Evolutionary conservation across 106 monocot species (phyloP), one percentile per base, ranked within the genome.

Genomic region (Xerophyta viscosa): DNA sequence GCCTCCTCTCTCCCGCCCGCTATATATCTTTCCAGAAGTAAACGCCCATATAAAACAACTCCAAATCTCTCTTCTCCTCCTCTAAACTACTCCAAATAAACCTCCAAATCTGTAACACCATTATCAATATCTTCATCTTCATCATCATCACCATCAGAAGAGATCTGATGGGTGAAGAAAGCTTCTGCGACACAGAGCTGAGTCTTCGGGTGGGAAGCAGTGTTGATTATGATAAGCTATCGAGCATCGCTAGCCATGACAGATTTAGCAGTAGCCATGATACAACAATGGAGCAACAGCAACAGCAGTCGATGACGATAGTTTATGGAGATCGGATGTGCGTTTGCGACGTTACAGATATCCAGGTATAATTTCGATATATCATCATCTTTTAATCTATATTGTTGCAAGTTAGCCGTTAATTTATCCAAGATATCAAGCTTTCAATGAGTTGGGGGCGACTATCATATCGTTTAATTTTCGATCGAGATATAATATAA

Each of bases 321-420:
- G 24, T 60, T 44, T 60, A 46, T 14, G 42, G 42, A 17, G 59
- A 44, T 22, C 27, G 59, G 17, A 20, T 60, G 9, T 60, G 43
- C 27, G 27, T 28, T 10, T 60, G 44, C 28, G 59, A 60, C 20
- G 59, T 29, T 29, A 60, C 59, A 6, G 59, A 60, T 42, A 28
- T 60, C 15, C 46, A 60, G 59, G 59, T 60, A 56, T 12, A 12
- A 15, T 10, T 12, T 12, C 15, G 10, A 12, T 50, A 6, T 7
- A 4, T 50, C 26, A 23, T 7, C 33, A 6, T 6, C n/a, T 36
- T 6, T 5, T 6, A 6, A 6, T 36, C 33, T 5, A 5, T 36
- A 5, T 36, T 36, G 5, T 36, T 36, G 33, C 11, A 6, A 6
- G 5, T 36, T 5, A n/a, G n/a, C n/a, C n/a, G n/a, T n/a, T n/a